Base-by-base conservation (phyloP, 1,139 yeast genomes). In the Kurtzmaniella quercitrusa region DNA sequence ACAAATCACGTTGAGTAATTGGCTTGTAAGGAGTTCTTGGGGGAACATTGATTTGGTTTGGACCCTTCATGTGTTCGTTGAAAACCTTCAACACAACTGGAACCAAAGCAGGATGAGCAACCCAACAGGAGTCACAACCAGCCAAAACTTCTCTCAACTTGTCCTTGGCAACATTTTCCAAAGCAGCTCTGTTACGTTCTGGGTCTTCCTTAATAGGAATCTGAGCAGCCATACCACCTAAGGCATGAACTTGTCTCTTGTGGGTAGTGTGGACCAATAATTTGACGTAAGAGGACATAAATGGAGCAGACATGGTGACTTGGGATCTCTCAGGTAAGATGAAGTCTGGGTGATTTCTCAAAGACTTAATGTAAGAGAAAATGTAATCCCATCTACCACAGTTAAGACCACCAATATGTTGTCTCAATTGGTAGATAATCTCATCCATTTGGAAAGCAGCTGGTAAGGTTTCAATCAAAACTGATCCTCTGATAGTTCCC, bases 191-290 rank as follows among this genome's bases (percentile, higher is more conserved):
- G 69, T 84, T 84, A 56, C 84, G 81, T 46, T 68, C 76, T 40
- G 75, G 73, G 56, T 84, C 89, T 49, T 75, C 72, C 69, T 84
- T 84, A 66, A 83, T 81, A 47, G 91, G 91, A 55, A 84, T 84
- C 66, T 82, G 88, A 23, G 91, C 91, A 52, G 90, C 90, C 91
- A 84, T 84, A 51, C 91, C 91, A 50, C 91, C 91, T 79, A 84
- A 81, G 40, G 89, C 93, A 61, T 81, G 87, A 34, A 84, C 89
- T 53, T 82, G 85, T 58, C 90, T 78, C 63, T 75, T 74, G 68
- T 84, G 91, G 62, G 88, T 81, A 42, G 86, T 81, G 65, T 81
- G 70, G 54, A 84, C 84, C 56, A 84, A 73, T 45, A 81, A 72
- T 53, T 79, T 76, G 47, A 83, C 89, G 56, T 84, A 84, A 15